Evolutionary conservation across 441 rosid genomes (phyloP).

Genomic region (Populus hybrid): DNA sequence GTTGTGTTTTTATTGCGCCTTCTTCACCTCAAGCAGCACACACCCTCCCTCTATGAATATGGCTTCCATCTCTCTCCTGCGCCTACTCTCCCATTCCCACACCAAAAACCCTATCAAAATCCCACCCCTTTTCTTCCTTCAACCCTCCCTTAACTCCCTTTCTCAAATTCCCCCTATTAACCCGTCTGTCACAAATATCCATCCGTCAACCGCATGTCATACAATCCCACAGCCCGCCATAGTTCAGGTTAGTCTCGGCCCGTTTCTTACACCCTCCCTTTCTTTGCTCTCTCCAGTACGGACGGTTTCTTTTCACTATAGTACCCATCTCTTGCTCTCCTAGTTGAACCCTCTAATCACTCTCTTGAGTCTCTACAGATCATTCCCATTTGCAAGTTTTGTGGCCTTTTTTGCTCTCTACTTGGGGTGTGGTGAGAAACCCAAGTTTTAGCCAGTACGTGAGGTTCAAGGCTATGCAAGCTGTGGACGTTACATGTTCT

Average conservation of each 20-base stretch:
- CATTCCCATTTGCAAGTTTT: slow-evolving; percentile 69
- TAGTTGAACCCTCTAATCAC: slow-evolving; percentile 73
- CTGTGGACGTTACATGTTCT: slow-evolving; percentile 80
- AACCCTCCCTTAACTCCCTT: slow-evolving; percentile 2
- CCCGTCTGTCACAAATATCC: slow-evolving; percentile 5
- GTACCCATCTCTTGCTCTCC: slow-evolving; percentile 43
- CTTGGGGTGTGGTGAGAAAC: slow-evolving; percentile 64
- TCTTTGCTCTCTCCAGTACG: slow-evolving; percentile 72
- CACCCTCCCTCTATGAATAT: background rate
- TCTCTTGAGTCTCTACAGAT: slow-evolving; percentile 56
- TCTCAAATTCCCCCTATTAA: slow-evolving; percentile 6
- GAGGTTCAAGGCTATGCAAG: slow-evolving; percentile 83
- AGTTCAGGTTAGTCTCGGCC: slow-evolving; percentile 65
- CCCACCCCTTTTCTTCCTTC: slow-evolving; percentile 5
- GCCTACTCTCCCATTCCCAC: slow-evolving; percentile 13
- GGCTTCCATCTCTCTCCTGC: slow-evolving; percentile 22
- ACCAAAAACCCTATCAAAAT: slow-evolving; percentile 4
- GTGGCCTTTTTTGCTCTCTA: slow-evolving; percentile 80
- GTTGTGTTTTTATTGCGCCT: background rate
- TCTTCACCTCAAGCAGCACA: background rate
- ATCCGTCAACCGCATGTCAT: slow-evolving; percentile 35
- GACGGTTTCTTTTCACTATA: slow-evolving; percentile 68
- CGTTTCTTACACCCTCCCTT: slow-evolving; percentile 65
- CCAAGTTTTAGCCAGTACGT: slow-evolving; percentile 58
- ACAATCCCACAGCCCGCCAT: slow-evolving; percentile 66